phyloP scores from a whole-genome alignment of 2,329 filamentous ascomycete species.

The Penicillium sp. region DNA sequence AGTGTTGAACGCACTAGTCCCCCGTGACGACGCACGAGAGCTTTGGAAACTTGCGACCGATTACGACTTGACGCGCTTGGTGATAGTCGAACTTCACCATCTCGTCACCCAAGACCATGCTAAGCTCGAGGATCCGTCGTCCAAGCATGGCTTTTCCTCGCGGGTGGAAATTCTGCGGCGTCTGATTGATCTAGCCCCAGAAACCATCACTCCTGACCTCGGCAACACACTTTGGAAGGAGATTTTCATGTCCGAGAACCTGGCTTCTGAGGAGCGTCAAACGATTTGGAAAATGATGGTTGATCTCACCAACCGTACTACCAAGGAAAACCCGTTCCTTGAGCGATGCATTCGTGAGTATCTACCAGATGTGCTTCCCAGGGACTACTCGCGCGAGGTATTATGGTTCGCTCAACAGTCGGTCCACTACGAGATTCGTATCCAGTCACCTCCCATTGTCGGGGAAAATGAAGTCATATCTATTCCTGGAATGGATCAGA shows the following conservation, averaged over 20 bases:
- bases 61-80: conserved; percentile 59
- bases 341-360: conserved; percentile 45
- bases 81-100: conserved; percentile 64
- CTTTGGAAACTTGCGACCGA: conserved; percentile 58
- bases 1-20: conserved; percentile 52
- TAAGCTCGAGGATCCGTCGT: conserved; percentile 39
- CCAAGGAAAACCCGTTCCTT: conserved; percentile 39
- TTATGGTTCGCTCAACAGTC: conserved; percentile 45
- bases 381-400: conserved; percentile 38
- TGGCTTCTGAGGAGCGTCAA: conserved; percentile 60
- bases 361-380: conserved; percentile 39
- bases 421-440: conserved; percentile 53
- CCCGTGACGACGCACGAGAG: conserved; percentile 47
- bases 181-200: conserved; percentile 61
- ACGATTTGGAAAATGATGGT: conserved; percentile 68
- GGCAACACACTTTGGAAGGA: conserved; percentile 68
- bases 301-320: conserved; percentile 28
- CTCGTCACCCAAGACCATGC: conserved; percentile 46
- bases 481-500: conserved; percentile 60
- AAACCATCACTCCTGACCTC: conserved; percentile 60
- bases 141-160: conserved; percentile 49
- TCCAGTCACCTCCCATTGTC: conserved; percentile 51
- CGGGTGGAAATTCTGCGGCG: conserved; percentile 57
- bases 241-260: conserved; percentile 63
- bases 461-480: conserved; percentile 40